Evolutionary conservation across 495 filamentous ascomycete species (phyloP), one percentile per base, ranked within the genome.

Genomic region (Darksidea phi): DNA sequence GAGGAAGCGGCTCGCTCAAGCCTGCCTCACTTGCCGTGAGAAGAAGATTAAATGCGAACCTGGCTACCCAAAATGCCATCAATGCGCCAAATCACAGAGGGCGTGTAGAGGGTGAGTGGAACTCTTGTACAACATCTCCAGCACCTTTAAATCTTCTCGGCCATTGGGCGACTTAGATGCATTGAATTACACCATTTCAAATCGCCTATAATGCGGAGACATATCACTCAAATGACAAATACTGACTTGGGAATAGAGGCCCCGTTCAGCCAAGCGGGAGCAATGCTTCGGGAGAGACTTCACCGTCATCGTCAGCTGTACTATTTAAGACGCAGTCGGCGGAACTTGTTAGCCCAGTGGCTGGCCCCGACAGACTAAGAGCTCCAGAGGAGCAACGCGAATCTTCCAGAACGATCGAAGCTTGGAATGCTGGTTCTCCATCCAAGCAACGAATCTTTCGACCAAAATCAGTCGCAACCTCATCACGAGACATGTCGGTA

Each of bases 41-140:
- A 96, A 96, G 83, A 96, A 96, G 78, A 94, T 95, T 76, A 95
- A 94, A 72, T 96, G 91, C 66, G 91, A 95, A 59, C 91, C 90
- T 6, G 91, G 89, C 62, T 84, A 85, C 56, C 88, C 88, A 28
- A 87, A 88, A 58, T 96, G 91, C 68, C 83, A 89, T 54, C 91
- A 95, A 70, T 96, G 91, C 71, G 88, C 92, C 69, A 96, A 95
- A 73, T 90, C 89, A 65, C 88, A 89, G 18, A 80, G 88, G 48
- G 80, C 86, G 25, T 96, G 91, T 83, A 84, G 88, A 71, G 88
- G 88, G 90, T 93, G 80, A 86, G 89, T 86, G 7, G 15, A 26
- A 43, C 1, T 50, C 43, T 52, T 54, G 48, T 64, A 59, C 48
- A 51, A 58, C 54, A 25, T 32, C 10, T 32, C 28, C 28, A 32